Base-by-base conservation (phyloP, 768 basidiomycete genomes). In the Termitomyces sp. region DNA sequence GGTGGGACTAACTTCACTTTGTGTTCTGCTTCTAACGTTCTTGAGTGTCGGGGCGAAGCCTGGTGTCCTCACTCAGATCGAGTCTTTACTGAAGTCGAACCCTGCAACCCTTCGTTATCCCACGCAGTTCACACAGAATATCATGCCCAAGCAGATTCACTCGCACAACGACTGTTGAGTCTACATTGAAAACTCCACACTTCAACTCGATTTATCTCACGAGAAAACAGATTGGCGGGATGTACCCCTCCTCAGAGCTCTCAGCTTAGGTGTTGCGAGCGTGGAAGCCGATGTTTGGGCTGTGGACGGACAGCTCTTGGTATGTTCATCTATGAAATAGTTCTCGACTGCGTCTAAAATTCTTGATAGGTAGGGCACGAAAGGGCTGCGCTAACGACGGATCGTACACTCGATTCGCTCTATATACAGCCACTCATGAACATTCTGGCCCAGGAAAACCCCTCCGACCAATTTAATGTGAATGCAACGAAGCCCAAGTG, bases 221-320 rank as follows among this genome's bases (percentile, higher is more conserved):
- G 42, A 41, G 37, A 33, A 44, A 42, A 31, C 31, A 80, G 79
- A 83, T 63, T 80, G 79, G 78, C 71, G 79, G 19, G 76, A 81
- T 58, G 78, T 79, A 8, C 78, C 80, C 5, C 66, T 81, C 21
- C 66, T 80, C 10, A 73, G 73, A 5, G 79, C 79, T 9, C 59
- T 82, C 4, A 80, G 78, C 61, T 66, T 75, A 23, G 79, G 79
- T 0, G 78, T 80, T 14, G 66, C 69, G 15, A 81, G 79, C 60
- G 78, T 81, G 11, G 80, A 82, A 63, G 81, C 81, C 3, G 80
- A 82, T 63, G 78, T 82, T 17, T 80, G 72, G 74, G 66, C 76
- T 8, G 60, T 78, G 21, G 70, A 76, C 53, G 73, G 71, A n/a
- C 73, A 74, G 11, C 70, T 82, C 14, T 71, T 71, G 53, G 78